Base-by-base conservation (phyloP, 1,284 basidiomycete genomes). In the Agroathelia rolfsii region DNA sequence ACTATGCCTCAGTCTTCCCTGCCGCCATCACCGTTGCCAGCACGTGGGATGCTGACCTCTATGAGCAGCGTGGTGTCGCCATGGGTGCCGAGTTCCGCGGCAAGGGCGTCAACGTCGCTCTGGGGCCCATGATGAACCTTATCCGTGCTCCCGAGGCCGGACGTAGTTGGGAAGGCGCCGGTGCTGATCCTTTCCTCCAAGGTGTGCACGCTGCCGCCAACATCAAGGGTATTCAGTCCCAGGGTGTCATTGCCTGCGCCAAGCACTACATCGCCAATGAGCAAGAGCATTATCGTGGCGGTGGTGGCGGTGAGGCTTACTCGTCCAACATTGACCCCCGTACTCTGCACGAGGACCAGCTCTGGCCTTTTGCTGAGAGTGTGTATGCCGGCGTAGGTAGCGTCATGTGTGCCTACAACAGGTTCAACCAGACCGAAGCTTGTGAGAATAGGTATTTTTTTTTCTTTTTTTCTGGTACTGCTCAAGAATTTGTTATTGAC, bases 131-230 rank as follows among this genome's bases (percentile, higher is more conserved):
- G 74, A 81, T 80, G 75, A 83, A 83, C 47, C 62, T 82, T 56
- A 81, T 75, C 14, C 71, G 80, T 34, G 52, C 72, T 22, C 66
- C 74, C 1, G 60, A 68, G 42, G 76, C 69, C 3, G 87, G 87
- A 1, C 61, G 87, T 7, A 87, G 85, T 53, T 92, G 83, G 83
- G 86, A 92, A 61, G 83, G 82, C 6, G 88, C 85, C 41, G 78
- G 83, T 28, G 76, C 67, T 11, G 79, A 84, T 49, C 83, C 85
- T 0, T 89, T 76, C 58, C 59, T 90, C 24, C 52, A 69, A 30
- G 78, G 82, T 11, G 80, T 80, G 51, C 69, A 72, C 0, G 73
- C 81, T 1, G 82, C 76, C 40, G 74, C 81, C 52, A 86, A 80
- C 2, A 69, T 88, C 39, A 52, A 77, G 14, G 85, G 86, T 1